Percentiles rank a stretch among this genome's conserved stretches.
phyloP scores from a whole-genome alignment of 345 rosid genomes.

The Ceriops decandra region DNA sequence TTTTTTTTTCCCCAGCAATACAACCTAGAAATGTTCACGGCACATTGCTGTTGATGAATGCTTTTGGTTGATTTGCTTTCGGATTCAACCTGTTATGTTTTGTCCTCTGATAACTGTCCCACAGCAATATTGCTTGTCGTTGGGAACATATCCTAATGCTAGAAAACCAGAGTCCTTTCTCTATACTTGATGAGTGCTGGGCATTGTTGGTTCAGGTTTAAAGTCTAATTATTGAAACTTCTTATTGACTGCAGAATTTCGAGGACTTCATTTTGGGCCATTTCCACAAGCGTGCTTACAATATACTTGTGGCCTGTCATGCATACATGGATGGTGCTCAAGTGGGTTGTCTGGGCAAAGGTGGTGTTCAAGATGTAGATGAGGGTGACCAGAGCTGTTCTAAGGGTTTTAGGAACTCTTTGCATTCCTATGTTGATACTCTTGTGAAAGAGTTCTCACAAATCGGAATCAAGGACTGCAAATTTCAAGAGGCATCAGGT shows the following conservation, averaged over 20 bases:
- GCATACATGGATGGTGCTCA: conserved; percentile 69
- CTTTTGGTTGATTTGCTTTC: too few relatives aligned
- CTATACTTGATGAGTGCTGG: neutral
- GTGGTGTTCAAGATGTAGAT: conserved; percentile 49
- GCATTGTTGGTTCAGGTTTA: neutral
- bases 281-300: conserved; percentile 57
- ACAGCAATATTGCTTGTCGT: too few relatives aligned
- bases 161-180: too few relatives aligned
- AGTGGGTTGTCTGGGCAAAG: conserved; percentile 56
- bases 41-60: too few relatives aligned
- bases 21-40: too few relatives aligned
- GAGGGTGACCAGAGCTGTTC: conserved; percentile 46
- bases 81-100: too few relatives aligned
- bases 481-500: conserved; percentile 12
- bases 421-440: conserved; percentile 34
- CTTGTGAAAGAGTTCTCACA: conserved; percentile 45
- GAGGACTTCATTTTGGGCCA: conserved; percentile 70
- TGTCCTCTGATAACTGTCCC: too few relatives aligned
- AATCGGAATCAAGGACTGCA: conserved; percentile 43
- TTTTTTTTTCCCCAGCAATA: too few relatives aligned
- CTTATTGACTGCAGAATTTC: conserved; percentile 57
- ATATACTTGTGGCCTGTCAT: conserved; percentile 65
- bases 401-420: conserved; percentile 31
- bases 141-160: too few relatives aligned
- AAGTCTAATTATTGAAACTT: conserved; percentile 3